Conservation (phyloP, 225 moss, liverwort and hornwort genomes). For the Antitrichia curtipendula region DNA sequence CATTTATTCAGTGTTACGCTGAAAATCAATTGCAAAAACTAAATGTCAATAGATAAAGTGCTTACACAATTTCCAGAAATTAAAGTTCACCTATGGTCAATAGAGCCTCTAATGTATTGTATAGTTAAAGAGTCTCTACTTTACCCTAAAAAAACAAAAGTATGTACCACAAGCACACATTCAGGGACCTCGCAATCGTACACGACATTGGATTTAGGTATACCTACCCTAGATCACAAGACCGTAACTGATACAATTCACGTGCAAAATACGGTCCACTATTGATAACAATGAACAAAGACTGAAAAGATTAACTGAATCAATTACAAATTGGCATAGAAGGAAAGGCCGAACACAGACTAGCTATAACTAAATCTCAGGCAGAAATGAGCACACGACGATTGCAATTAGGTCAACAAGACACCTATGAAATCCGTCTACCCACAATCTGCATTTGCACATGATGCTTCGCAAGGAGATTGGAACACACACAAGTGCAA, state of each 20-base stretch:
- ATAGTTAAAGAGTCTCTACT: not conserved
- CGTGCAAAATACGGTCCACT: not conserved
- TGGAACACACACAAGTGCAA: not conserved
- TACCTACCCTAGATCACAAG: not conserved
- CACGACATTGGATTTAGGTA: too few species aligned
- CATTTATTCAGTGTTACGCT: not conserved
- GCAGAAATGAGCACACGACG: not conserved
- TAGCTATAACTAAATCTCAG: not conserved
- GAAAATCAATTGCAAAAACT: not conserved
- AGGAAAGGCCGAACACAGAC: not conserved
- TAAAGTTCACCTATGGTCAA: not conserved
- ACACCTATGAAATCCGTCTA: not conserved
- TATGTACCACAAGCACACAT: not conserved
- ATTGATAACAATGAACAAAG: not conserved
- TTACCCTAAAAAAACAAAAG: too few species aligned
- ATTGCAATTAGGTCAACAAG: not conserved
- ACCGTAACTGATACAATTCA: not conserved
- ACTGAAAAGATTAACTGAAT: not conserved
- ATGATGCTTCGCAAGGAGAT: not conserved
- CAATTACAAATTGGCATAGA: not conserved
- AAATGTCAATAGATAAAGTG: not conserved
- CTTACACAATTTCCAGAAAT: not conserved
- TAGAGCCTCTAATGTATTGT: not conserved
- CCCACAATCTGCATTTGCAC: not conserved
- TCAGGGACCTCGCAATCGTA: not conserved